A percentile compares a stretch with the other conserved stretches of the same genome.
Conservation (phyloP, 345 rosid genomes). For the Sonneratia caseolaris region DNA sequence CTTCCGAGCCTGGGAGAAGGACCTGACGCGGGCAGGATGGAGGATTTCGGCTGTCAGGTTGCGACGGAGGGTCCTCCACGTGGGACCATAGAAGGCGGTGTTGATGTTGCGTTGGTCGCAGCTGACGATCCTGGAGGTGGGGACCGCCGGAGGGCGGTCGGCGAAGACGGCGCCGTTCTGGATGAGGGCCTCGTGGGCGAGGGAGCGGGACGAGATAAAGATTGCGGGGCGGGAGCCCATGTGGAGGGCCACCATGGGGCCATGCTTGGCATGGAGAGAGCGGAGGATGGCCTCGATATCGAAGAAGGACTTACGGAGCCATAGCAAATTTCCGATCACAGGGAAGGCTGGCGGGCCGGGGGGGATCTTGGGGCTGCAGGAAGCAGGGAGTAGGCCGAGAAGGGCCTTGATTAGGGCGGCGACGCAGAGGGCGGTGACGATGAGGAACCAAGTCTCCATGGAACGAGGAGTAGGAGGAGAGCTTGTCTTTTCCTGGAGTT, state of each 20-base stretch:
- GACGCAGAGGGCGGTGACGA: too few species aligned
- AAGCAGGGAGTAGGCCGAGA: background rate
- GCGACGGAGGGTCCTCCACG: conserved; percentile 11
- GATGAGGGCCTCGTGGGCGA: conserved; percentile 13
- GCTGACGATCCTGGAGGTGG: conserved; percentile 1
- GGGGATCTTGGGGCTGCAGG: conserved; percentile 6
- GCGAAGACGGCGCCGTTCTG: conserved; percentile 11
- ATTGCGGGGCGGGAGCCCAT: background rate
- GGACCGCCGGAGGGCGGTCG: conserved; percentile 4
- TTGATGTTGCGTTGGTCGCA: conserved; percentile 8
- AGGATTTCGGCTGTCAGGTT: conserved; percentile 11
- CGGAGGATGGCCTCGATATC: conserved; percentile 6
- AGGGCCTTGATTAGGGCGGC: conserved; percentile 4
- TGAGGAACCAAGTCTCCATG: too few species aligned
- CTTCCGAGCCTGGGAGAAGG: conserved; percentile 5
- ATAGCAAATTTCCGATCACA: conserved; percentile 2
- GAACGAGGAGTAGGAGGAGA: too few species aligned
- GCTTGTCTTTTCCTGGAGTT: too few species aligned
- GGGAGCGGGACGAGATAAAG: conserved; percentile 6
- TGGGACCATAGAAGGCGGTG: conserved; percentile 11
- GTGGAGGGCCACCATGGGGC: conserved; percentile 9
- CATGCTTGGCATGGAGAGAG: conserved; percentile 6
- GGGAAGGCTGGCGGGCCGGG: conserved; percentile 3
- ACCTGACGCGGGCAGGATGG: conserved; percentile 6
- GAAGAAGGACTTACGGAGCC: conserved; percentile 2